These are phyloP conservation scores for Naganishia liquefaciens DNA, from an alignment of 1,284 basidiomycete species.

Conservation along the genomic window DNA sequence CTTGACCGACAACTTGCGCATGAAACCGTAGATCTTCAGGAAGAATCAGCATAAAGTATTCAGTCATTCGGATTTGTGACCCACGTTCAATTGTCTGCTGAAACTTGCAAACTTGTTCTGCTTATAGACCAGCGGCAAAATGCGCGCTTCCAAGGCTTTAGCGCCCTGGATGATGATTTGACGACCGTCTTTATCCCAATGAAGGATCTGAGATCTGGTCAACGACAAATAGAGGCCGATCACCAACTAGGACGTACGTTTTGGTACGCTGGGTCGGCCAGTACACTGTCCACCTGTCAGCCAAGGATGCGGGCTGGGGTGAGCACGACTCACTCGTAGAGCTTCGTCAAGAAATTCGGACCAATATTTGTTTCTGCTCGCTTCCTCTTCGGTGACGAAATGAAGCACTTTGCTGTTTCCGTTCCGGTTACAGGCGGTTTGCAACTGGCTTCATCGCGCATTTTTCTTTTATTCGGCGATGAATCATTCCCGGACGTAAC, in stretches of 20 bases:
- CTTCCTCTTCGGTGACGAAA: slow-evolving; percentile 29
- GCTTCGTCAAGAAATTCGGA: slow-evolving; percentile 82
- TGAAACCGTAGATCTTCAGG: slow-evolving; percentile 89
- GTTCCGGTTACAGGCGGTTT: background rate
- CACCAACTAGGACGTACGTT: slow-evolving; percentile 53
- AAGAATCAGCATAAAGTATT: slow-evolving; percentile 36
- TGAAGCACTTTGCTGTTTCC: background rate
- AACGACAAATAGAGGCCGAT: slow-evolving; percentile 59
- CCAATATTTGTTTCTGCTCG: slow-evolving; percentile 62
- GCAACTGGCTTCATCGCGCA: too few relatives aligned
- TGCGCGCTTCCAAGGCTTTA: slow-evolving; percentile 82
- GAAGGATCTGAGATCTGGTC: slow-evolving; percentile 64
- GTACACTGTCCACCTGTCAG: slow-evolving; percentile 16
- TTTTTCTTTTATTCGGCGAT: too few relatives aligned
- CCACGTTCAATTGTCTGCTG: slow-evolving; percentile 86
- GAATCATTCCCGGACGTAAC: too few relatives aligned
- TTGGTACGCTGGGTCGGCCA: slow-evolving; percentile 25
- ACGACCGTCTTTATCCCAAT: slow-evolving; percentile 84
- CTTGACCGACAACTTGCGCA: slow-evolving; percentile 89
- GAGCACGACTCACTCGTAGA: slow-evolving; percentile 71
- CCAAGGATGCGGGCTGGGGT: slow-evolving; percentile 1
- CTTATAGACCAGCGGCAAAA: slow-evolving; percentile 82
- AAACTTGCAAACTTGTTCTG: slow-evolving; percentile 92
- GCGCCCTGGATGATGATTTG: slow-evolving; percentile 88
- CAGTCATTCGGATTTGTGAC: slow-evolving; percentile 45